Conservation (phyloP, 139 green algal genomes). For the Asterochloris erici region DNA sequence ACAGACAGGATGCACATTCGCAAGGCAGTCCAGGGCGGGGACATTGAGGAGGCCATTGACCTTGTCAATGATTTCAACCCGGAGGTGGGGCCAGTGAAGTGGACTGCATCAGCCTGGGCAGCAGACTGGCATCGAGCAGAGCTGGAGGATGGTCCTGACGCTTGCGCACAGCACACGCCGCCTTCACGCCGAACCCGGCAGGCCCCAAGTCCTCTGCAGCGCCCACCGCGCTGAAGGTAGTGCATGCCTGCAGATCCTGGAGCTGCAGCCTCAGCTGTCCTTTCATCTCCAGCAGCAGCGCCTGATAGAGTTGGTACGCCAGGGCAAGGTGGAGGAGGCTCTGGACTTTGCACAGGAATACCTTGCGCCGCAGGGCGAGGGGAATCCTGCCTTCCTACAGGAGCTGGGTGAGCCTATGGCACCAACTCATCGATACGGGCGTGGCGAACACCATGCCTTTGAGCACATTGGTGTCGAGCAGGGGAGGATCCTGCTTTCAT, state of each 20-base stretch:
- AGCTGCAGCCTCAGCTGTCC: conserved; percentile 73
- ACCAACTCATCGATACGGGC: neutral
- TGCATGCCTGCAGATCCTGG: conserved; percentile 71
- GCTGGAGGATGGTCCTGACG: neutral
- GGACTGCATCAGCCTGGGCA: neutral
- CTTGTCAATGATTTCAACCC: conserved; percentile 88
- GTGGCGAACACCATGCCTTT: no score
- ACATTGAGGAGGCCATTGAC: conserved; percentile 82
- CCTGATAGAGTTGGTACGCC: conserved; percentile 92
- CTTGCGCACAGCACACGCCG: neutral
- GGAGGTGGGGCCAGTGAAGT: conserved; percentile 46
- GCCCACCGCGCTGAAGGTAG: neutral
- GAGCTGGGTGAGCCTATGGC: conserved; percentile 69
- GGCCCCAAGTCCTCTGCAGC: neutral
- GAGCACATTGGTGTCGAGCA: no score
- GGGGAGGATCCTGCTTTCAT: no score
- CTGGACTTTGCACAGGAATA: conserved; percentile 92
- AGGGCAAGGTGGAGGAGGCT: conserved; percentile 71
- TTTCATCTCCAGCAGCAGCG: conserved; percentile 97
- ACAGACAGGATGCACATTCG: conserved; percentile 89
- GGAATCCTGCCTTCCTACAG: conserved; percentile 82
- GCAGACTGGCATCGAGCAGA: neutral
- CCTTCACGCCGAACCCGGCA: no score
- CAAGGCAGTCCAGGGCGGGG: conserved; percentile 74
- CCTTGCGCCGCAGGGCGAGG: conserved; percentile 86